Conservation (phyloP, 106 monocot genomes). For the Acanthochlamys bracteata region DNA sequence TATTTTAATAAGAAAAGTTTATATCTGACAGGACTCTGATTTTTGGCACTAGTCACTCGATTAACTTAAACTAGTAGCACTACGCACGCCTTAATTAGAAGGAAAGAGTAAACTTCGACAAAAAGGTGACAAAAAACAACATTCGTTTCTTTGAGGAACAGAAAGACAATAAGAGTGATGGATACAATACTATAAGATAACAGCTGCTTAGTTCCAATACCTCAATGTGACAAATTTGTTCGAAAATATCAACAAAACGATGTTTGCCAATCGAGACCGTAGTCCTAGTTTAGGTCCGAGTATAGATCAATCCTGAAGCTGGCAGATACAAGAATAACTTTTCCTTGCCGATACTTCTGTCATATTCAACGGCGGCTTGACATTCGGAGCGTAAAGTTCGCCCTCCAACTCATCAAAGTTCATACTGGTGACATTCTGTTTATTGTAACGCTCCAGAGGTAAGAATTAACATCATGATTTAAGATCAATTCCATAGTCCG, state of each 20-base stretch:
- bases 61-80: too few species aligned
- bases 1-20: too few species aligned
- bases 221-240: not conserved
- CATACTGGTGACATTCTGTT: not conserved
- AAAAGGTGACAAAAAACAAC: too few species aligned
- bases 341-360: not conserved
- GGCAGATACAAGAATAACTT: not conserved
- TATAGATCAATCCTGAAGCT: not conserved
- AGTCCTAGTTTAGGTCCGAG: too few species aligned
- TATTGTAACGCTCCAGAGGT: not conserved
- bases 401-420: not conserved
- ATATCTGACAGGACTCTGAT: too few species aligned
- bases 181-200: not conserved
- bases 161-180: too few species aligned
- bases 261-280: not conserved
- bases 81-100: too few species aligned
- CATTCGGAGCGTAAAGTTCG: not conserved
- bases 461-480: not conserved
- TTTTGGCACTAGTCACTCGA: too few species aligned
- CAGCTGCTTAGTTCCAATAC: not conserved
- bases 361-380: not conserved
- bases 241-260: not conserved
- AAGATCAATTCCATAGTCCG: not conserved
- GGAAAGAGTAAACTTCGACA: too few species aligned
- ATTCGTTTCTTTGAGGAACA: too few species aligned